These are phyloP conservation scores for Rhodotorula sp. DNA, from an alignment of 1,284 basidiomycete genomes.

Conservation along the genomic window DNA sequence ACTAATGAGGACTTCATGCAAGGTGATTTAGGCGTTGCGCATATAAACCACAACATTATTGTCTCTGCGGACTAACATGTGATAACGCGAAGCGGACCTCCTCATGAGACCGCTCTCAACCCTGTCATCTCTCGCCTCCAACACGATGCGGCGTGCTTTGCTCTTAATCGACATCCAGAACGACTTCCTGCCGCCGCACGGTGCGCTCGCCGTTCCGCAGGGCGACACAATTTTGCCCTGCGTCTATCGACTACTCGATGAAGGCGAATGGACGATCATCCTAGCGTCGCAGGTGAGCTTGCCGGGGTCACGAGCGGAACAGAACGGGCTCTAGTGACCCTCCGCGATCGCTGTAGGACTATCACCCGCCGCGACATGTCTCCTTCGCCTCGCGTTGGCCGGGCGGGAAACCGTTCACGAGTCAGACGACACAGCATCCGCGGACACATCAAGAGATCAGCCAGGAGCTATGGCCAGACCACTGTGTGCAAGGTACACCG, in stretches of 20 bases:
- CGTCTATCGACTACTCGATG: slow-evolving; percentile 54
- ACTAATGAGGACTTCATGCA: background rate
- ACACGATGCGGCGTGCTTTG: slow-evolving; percentile 14
- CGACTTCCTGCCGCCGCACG: slow-evolving; percentile 64
- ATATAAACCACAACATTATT: too few relatives aligned
- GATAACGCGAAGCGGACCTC: too few relatives aligned
- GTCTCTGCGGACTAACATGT: too few relatives aligned
- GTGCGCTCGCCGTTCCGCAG: slow-evolving; percentile 57
- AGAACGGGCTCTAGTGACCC: background rate
- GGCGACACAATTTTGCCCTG: slow-evolving; percentile 55
- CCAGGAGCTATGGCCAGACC: slow-evolving; percentile 62
- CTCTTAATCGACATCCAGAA: slow-evolving; percentile 58
- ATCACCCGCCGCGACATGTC: slow-evolving; percentile 61
- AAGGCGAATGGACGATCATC: slow-evolving; percentile 55
- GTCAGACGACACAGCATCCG: slow-evolving; percentile 45
- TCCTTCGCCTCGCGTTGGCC: slow-evolving; percentile 63
- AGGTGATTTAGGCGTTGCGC: too few relatives aligned
- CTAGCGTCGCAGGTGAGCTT: slow-evolving; percentile 54
- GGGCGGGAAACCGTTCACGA: slow-evolving; percentile 52
- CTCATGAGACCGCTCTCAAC: background rate
- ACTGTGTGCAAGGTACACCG: slow-evolving; percentile 54
- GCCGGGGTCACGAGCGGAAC: too few relatives aligned
- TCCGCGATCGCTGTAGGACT: slow-evolving; percentile 44
- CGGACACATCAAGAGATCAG: slow-evolving; percentile 47
- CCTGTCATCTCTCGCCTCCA: background rate